These are phyloP conservation scores for Grammothele lineata DNA, from an alignment of 768 basidiomycete genomes.

Conservation along the genomic window DNA sequence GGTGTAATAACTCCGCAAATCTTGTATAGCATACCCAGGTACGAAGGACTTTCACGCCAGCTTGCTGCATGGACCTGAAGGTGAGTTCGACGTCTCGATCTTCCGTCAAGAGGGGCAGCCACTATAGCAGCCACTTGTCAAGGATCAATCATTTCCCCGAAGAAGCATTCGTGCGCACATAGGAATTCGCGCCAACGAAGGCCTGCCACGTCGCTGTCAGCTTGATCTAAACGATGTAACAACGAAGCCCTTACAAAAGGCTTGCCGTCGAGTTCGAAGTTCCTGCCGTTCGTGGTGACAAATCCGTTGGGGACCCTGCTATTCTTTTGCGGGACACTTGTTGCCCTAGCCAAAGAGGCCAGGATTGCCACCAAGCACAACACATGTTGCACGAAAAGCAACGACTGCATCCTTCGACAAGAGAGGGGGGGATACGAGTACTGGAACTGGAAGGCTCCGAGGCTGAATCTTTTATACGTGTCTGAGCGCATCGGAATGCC, in stretches of 20 bases:
- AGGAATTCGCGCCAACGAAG: constrained; percentile 54
- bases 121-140: too few species aligned
- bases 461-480: not conserved
- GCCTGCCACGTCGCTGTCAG: constrained; percentile 28
- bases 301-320: constrained; percentile 18
- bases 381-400: too few species aligned
- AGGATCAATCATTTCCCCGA: too few species aligned
- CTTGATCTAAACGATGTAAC: too few species aligned
- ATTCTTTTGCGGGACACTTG: not conserved
- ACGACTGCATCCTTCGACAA: too few species aligned
- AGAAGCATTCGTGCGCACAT: too few species aligned
- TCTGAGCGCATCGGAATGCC: too few species aligned
- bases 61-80: constrained; percentile 43
- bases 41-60: constrained; percentile 48
- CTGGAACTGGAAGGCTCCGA: too few species aligned
- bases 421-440: too few species aligned
- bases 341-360: too few species aligned
- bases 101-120: constrained; percentile 50
- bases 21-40: constrained; percentile 40
- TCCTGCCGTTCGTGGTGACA: constrained; percentile 22
- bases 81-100: constrained; percentile 45
- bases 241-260: constrained; percentile 37
- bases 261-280: constrained; percentile 41
- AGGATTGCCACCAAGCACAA: too few species aligned
- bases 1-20: not conserved